Conservation (phyloP, 2,329 filamentous ascomycete species). For the Hypoxylon sp. region DNA sequence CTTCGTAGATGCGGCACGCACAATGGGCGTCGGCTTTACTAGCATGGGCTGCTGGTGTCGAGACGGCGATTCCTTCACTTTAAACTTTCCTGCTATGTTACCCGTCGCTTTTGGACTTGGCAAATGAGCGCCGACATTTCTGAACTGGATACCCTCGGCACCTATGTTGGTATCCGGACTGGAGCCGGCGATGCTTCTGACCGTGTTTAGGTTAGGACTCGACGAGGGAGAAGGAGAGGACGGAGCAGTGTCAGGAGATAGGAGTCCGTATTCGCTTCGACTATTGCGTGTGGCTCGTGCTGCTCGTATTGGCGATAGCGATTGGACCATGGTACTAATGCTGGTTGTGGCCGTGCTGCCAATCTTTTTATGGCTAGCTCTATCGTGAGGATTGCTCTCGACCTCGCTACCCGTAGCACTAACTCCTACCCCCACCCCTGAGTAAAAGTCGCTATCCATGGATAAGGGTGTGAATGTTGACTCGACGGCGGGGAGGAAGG, state of each 20-base stretch:
- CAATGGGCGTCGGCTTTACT: conserved; percentile 56
- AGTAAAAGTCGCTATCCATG: conserved; percentile 48
- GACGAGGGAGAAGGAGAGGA: conserved; percentile 40
- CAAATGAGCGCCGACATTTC: conserved; percentile 12
- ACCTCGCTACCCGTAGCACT: conserved; percentile 11
- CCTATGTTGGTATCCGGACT: conserved; percentile 28
- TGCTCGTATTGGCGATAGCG: conserved; percentile 50
- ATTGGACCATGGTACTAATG: conserved; percentile 51
- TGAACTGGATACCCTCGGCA: conserved; percentile 35
- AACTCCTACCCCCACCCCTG: conserved; percentile 11
- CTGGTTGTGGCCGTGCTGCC: conserved; percentile 39
- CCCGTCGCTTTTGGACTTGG: conserved; percentile 31
- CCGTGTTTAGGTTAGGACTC: conserved; percentile 36
- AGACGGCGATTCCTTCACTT: conserved; percentile 28
- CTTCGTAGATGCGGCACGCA: conserved; percentile 61
- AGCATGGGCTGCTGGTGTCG: conserved; percentile 39
- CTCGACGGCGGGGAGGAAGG: conserved; percentile 45
- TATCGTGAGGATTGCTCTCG: conserved; percentile 19
- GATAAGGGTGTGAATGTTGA: conserved; percentile 51
- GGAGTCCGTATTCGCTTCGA: conserved; percentile 50
- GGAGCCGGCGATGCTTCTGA: conserved; percentile 21
- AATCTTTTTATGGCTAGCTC: conserved; percentile 31
- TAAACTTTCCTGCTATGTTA: conserved; percentile 17
- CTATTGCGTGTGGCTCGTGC: conserved; percentile 46
- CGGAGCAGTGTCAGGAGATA: conserved; percentile 45